Evolutionary conservation across 2,329 filamentous ascomycete genomes (phyloP), one percentile per base, ranked within the genome.

Genomic region (Alternaria panax): DNA sequence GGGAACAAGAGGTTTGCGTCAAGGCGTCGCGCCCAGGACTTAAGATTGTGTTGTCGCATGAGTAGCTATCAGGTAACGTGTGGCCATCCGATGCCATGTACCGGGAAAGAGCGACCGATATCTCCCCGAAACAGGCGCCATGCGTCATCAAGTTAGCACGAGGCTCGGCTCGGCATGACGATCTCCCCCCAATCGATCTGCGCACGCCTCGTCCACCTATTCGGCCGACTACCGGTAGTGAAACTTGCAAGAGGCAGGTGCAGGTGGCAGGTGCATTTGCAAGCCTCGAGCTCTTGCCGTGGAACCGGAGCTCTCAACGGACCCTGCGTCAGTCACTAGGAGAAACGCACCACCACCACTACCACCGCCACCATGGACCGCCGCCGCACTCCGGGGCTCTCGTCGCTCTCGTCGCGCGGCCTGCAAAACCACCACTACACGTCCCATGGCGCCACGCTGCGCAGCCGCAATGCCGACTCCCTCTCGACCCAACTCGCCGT

Each of bases 401-500:
- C 90, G 30, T 93, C 93, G 20, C 69, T 76, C 54, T 91, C 89
- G 28, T 66, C 72, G 11, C 72, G 68, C 8, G 72, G 74, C 54
- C 88, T 97, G 64, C 91, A 93, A 9, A 92, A 90, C 27, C 91
- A 93, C 53, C 93, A 95, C 72, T 98, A 94, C 82, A 93, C 93
- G 60, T 90, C 88, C 25, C 94, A 97, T 83, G 95, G 95, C 75
- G 91, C 89, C 63, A 89, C 87, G 51, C 88, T 99, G n/a, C 92
- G 93, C 64, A 90, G 87, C 58, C 88, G 88, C 69, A 94, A 98
- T 80, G 88, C 92, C 47, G 87, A 89, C 67, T 94, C 93, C 18
- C 88, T 99, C 68, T 90, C 92, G 72, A 96, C 93, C 36, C 95
- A 99, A 77, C 90, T 99, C 63, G 90, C 93, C 66, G 93, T 98